These are phyloP conservation scores for Rhodotorula mucilaginosa DNA, from an alignment of 1,284 basidiomycete species.

Conservation along the genomic window DNA sequence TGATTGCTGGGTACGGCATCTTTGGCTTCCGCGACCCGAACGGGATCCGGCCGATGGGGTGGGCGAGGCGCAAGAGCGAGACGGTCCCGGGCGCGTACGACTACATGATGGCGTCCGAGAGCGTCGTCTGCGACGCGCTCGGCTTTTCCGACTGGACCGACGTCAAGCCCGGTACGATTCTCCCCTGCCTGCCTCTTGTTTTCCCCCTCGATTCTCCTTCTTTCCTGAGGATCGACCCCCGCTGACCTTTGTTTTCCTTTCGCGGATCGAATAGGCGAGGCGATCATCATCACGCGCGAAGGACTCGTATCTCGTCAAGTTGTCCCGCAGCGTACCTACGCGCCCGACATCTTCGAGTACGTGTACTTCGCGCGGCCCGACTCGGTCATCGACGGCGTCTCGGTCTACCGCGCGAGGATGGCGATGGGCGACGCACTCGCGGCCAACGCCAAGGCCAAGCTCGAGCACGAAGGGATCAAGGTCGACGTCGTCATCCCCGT, in stretches of 20 bases:
- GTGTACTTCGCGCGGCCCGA: slow-evolving; percentile 99
- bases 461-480: slow-evolving; percentile 55
- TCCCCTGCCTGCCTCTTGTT: neutral
- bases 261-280: slow-evolving; percentile 63
- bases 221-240: neutral
- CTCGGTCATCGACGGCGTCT: slow-evolving; percentile 94
- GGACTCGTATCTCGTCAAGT: slow-evolving; percentile 72
- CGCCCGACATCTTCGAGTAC: slow-evolving; percentile 94
- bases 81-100: slow-evolving; percentile 54
- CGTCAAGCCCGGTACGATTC: slow-evolving; percentile 71
- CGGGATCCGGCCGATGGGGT: slow-evolving; percentile 88
- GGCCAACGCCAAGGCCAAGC: slow-evolving; percentile 47
- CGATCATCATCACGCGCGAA: slow-evolving; percentile 83
- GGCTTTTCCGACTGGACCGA: slow-evolving; percentile 92
- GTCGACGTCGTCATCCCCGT: slow-evolving; percentile 98
- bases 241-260: slow-evolving; percentile 3
- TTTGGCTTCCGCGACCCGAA: slow-evolving; percentile 99
- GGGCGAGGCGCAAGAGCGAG: slow-evolving; percentile 51
- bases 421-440: slow-evolving; percentile 98
- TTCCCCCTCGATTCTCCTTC: neutral
- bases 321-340: slow-evolving; percentile 67
- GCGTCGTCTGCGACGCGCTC: slow-evolving; percentile 89
- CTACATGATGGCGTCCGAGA: slow-evolving; percentile 92
- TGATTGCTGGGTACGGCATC: slow-evolving; percentile 98
- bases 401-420: slow-evolving; percentile 96